Evolutionary conservation across 2,329 filamentous ascomycete genomes (phyloP), one percentile per base, ranked within the genome.

Genomic region (Annulohypoxylon truncatum): DNA sequence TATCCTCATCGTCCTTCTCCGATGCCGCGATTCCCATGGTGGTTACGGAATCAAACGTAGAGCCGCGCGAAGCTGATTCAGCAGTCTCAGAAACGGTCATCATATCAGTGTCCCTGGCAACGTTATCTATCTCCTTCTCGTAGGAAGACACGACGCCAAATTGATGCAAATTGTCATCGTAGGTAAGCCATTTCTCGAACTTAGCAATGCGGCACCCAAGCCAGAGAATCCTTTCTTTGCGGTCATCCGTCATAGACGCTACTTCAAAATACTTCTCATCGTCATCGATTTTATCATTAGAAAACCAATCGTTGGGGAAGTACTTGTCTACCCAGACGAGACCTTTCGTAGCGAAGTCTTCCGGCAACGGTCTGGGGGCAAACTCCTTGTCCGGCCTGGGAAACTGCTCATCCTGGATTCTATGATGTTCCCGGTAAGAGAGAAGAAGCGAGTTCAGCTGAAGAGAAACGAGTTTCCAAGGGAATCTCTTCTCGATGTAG

Each of bases 331-430:
- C 80, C 80, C 88, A 92, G 1, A 88, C 75, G 1, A 92, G 79
- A 0, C 91, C 91, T 0, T 89, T 82, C 59, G 92, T 83, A 0
- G 86, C 82, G 68, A 87, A 92, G 65, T 94, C 91, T 51, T 93
- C 91, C 0, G 90, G 89, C 0, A 93, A 75, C 0, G 90, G 90
- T 0, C 83, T 80, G 1, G 81, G 82, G 0, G 82, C 75, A 1
- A 78, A 77, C 28, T 81, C 77, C 38, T 79, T 80, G 1, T 80
- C 81, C 2, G 80, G 79, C 0, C 78, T 73, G 0, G 86, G 85
- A 61, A 91, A 89, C 0, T 77, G 72, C 1, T 73, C 75, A 28
- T 73, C 79, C 29, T 79, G 78, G 64, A 87, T 78, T 24, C 81
- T 74, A 3, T 73, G 68, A 46, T 77, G 73, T 1, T 69, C 44